phyloP scores from a whole-genome alignment of 2,329 filamentous ascomycete genomes.

The Apiospora sp. region DNA sequence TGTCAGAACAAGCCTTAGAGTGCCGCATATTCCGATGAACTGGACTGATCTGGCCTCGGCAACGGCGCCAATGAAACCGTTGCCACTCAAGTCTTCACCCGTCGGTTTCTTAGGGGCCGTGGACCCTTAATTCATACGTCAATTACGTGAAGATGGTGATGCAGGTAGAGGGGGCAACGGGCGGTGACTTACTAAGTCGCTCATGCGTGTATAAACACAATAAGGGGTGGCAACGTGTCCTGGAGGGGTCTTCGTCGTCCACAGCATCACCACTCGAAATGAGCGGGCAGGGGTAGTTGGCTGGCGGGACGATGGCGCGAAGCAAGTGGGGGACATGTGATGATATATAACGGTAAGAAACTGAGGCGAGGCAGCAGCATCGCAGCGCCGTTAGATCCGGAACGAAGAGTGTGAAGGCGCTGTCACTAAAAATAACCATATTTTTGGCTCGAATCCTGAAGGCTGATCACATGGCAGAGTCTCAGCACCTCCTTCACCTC shows the following conservation, averaged over 20 bases:
- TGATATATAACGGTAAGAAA: neutral
- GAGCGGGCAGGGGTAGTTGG: neutral
- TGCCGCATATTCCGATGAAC: neutral
- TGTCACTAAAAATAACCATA: neutral
- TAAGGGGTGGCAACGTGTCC: neutral
- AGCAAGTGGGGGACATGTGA: neutral
- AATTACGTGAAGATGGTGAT: neutral
- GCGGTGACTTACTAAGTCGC: neutral
- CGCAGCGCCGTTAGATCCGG: neutral
- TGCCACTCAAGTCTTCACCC: neutral
- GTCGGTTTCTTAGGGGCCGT: neutral
- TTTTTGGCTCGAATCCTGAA: slow-evolving; percentile 8
- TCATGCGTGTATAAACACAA: neutral
- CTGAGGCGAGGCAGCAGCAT: neutral
- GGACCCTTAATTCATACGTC: neutral
- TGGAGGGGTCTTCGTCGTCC: neutral
- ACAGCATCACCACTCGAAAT: neutral
- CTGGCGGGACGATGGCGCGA: neutral
- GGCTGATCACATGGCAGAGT: neutral
- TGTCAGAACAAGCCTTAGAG: neutral
- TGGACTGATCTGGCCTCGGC: neutral
- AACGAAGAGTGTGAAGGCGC: neutral
- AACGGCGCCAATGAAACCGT: neutral
- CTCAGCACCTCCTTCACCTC: too few species aligned
- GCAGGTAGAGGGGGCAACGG: neutral